Conservation (phyloP, 495 filamentous ascomycete species). For the Talaromyces wortmannii region DNA sequence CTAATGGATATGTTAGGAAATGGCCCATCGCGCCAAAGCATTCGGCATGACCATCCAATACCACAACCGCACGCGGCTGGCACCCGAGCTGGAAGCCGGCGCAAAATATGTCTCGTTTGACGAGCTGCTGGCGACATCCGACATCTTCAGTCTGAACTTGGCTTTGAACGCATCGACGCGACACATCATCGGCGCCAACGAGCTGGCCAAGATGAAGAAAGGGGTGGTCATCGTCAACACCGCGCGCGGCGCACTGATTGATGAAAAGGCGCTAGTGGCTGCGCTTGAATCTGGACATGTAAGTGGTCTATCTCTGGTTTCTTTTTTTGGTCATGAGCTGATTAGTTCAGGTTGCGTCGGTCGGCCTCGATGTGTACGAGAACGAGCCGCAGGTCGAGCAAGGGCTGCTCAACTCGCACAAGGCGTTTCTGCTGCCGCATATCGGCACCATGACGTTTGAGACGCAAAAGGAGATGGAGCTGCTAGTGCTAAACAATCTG, state of each 20-base stretch:
- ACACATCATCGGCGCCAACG: slow-evolving; percentile 59
- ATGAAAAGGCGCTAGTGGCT: slow-evolving; percentile 68
- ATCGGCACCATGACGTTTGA: slow-evolving; percentile 67
- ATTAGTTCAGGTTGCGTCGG: slow-evolving; percentile 31
- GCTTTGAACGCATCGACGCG: slow-evolving; percentile 60
- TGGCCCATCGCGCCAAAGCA: slow-evolving; percentile 61
- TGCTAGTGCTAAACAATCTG: slow-evolving; percentile 64
- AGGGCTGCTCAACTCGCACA: slow-evolving; percentile 60
- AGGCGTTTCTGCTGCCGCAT: slow-evolving; percentile 71
- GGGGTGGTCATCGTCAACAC: slow-evolving; percentile 80
- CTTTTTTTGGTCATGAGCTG: neutral
- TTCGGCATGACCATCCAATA: slow-evolving; percentile 69
- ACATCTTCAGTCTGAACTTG: slow-evolving; percentile 73
- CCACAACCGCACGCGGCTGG: slow-evolving; percentile 56
- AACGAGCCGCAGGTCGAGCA: slow-evolving; percentile 67
- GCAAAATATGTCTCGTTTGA: slow-evolving; percentile 64
- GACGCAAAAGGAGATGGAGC: slow-evolving; percentile 72
- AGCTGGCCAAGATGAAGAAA: slow-evolving; percentile 66
- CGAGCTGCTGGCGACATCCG: slow-evolving; percentile 59
- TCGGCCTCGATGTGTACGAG: slow-evolving; percentile 78
- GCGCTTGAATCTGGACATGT: slow-evolving; percentile 66
- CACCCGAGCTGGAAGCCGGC: slow-evolving; percentile 43
- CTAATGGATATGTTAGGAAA: slow-evolving; percentile 39
- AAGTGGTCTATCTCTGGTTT: slow-evolving; percentile 6
- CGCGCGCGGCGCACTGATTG: slow-evolving; percentile 69